Conservation (phyloP, 1,284 basidiomycete species). For the Volvariella volvacea region DNA sequence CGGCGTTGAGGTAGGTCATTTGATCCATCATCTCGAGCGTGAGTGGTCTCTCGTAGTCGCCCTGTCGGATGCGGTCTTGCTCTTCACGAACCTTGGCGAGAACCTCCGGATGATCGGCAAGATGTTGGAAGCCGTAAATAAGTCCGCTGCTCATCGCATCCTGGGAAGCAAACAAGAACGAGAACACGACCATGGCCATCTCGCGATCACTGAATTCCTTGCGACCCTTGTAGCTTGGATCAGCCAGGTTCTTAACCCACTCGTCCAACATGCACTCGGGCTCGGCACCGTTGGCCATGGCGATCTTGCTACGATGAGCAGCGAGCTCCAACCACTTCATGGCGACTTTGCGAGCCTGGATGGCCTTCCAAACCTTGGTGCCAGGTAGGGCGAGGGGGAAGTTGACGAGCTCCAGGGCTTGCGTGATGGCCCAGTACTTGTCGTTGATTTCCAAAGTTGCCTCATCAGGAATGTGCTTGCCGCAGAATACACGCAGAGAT, state of each 20-base stretch:
- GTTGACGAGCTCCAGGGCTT: conserved; percentile 96
- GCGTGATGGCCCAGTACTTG: conserved; percentile 95
- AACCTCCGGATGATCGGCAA: conserved; percentile 89
- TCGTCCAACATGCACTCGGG: conserved; percentile 90
- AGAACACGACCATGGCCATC: conserved; percentile 95
- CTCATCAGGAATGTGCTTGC: conserved; percentile 79
- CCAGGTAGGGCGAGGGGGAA: conserved; percentile 96
- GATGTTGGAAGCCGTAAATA: conserved; percentile 94
- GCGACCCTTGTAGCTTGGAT: conserved; percentile 68
- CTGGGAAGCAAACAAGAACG: conserved; percentile 96
- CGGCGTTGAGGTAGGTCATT: conserved; percentile 90
- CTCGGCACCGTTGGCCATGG: conserved; percentile 79
- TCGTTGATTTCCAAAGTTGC: conserved; percentile 80
- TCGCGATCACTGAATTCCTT: conserved; percentile 87
- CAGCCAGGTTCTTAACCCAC: conserved; percentile 79
- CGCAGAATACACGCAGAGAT: conserved; percentile 93
- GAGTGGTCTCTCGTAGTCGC: conserved; percentile 75
- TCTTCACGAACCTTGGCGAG: conserved; percentile 89
- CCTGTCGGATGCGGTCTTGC: conserved; percentile 79
- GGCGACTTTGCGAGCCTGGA: conserved; percentile 87
- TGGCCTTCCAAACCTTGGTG: conserved; percentile 94
- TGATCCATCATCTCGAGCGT: conserved; percentile 88
- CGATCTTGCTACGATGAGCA: conserved; percentile 74
- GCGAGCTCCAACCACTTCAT: conserved; percentile 82
- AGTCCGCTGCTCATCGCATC: conserved; percentile 96